Conservation (phyloP, 106 monocot species). For the Apostasia shenzhenica region DNA sequence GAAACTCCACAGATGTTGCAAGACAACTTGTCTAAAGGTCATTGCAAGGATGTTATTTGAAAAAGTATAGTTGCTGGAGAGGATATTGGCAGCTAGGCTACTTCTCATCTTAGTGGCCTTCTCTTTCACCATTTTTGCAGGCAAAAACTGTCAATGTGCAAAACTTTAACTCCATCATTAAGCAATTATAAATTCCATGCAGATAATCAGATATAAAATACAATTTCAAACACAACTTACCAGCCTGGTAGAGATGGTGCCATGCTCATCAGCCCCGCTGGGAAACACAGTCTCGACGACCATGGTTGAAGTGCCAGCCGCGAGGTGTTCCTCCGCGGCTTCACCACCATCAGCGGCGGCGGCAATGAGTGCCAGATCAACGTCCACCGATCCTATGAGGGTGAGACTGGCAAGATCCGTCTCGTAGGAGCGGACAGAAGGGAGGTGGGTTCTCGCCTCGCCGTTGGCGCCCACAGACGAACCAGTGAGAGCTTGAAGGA, state of each 20-base stretch:
- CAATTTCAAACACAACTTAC: conserved; percentile 23
- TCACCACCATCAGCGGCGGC: conserved; percentile 88
- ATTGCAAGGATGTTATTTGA: conserved; percentile 68
- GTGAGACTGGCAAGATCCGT: conserved; percentile 38
- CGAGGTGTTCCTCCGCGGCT: conserved; percentile 67
- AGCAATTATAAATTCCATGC: neutral
- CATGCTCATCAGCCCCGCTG: conserved; percentile 23
- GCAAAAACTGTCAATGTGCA: conserved; percentile 58
- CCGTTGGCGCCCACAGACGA: neutral
- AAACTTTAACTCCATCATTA: neutral
- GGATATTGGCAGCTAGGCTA: conserved; percentile 29
- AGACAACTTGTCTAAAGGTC: conserved; percentile 88
- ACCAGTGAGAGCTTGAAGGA: conserved; percentile 13
- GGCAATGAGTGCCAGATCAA: conserved; percentile 61
- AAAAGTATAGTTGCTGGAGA: conserved; percentile 10
- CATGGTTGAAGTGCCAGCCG: conserved; percentile 57
- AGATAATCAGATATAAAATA: neutral
- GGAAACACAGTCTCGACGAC: conserved; percentile 76
- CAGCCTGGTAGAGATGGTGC: conserved; percentile 76
- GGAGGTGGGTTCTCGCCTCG: conserved; percentile 21
- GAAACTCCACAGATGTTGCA: conserved; percentile 66
- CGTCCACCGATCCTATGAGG: conserved; percentile 35
- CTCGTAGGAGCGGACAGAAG: conserved; percentile 51
- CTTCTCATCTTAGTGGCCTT: conserved; percentile 52
- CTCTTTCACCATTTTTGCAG: conserved; percentile 69